Conservation (phyloP, 2,329 filamentous ascomycete genomes). For the Pseudogymnoascus sp. region DNA sequence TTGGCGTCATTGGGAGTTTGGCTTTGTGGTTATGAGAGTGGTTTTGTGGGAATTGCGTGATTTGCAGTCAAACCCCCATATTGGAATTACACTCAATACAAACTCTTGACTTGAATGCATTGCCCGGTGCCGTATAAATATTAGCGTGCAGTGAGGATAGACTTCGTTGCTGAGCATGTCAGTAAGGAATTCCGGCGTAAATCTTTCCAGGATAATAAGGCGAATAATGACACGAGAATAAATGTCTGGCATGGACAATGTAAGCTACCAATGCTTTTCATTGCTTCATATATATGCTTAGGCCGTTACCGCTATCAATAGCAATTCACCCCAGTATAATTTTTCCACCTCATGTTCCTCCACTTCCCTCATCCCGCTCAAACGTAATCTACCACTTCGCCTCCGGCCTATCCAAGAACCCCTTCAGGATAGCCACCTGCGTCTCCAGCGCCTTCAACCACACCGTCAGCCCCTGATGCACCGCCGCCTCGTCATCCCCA, state of each 20-base stretch:
- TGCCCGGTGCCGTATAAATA: neutral
- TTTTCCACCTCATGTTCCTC: too few species aligned
- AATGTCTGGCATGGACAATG: neutral
- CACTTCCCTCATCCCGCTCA: neutral
- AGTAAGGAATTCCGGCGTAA: too few species aligned
- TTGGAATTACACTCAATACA: neutral
- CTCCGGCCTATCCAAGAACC: constrained; percentile 50
- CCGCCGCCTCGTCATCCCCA: constrained; percentile 56
- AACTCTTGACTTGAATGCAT: neutral
- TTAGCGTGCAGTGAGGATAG: neutral
- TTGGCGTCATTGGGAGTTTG: neutral
- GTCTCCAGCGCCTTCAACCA: constrained; percentile 76
- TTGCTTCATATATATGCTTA: neutral
- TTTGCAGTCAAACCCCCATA: neutral
- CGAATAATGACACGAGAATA: neutral
- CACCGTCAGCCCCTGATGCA: constrained; percentile 53
- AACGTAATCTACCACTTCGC: constrained; percentile 30
- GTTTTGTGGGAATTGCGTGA: neutral
- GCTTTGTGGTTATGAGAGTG: neutral
- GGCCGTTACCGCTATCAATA: neutral
- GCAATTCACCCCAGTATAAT: neutral
- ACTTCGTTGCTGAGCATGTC: too few species aligned
- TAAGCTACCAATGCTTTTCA: neutral
- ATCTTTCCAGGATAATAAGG: too few species aligned
- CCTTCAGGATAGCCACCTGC: constrained; percentile 67